Base-by-base conservation (phyloP, 2,329 filamentous ascomycete species). In the Phaeoacremonium minimum region DNA sequence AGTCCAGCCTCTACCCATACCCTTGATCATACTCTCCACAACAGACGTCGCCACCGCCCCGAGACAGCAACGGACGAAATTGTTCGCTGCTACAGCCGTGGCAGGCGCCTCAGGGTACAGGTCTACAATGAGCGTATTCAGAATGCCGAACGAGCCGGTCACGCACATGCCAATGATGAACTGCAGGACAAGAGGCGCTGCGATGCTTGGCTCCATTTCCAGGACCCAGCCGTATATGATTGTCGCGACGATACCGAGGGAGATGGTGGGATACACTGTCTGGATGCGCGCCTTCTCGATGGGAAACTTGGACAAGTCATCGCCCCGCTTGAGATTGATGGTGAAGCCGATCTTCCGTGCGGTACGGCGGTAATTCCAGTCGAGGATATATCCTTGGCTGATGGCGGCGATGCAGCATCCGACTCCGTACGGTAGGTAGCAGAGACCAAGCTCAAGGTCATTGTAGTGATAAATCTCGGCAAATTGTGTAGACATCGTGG, bases 301-400 rank as follows among this genome's bases (percentile, higher is more conserved):
- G 7, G 75, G 75, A 36, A 77, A 78, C 15, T 62, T 58, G 6
- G 55, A 52, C 32, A 76, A 56, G 45, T 77, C 66, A 41, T 71
- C 66, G 15, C 71, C 71, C 8, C 77, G 75, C 44, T 75, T 78
- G 40, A 66, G 71, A 42, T 76, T 74, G 44, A 87, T 73, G 3
- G 66, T 61, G 39, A 88, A 66, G 6, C 79, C 79, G 13, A 82
- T 63, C 19, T 71, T 69, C 33, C 64, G 68, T 2, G 85, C 84
- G 32, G 80, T 72, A 28, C 83, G 75, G 6, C 78, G 71, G 56
- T 86, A 94, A 55, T 89, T 89, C 69, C 76, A 80, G 56, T 78
- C 73, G 32, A 75, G 61, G 6, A 77, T 50, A 44, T 70, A 69
- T 5, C 86, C 83, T 42, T 77, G 73, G n/a, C 56, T 52, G 17